Evolutionary conservation across 257 asterid genomes (phyloP).

Genomic region (Ocimum tenuiflorum): DNA sequence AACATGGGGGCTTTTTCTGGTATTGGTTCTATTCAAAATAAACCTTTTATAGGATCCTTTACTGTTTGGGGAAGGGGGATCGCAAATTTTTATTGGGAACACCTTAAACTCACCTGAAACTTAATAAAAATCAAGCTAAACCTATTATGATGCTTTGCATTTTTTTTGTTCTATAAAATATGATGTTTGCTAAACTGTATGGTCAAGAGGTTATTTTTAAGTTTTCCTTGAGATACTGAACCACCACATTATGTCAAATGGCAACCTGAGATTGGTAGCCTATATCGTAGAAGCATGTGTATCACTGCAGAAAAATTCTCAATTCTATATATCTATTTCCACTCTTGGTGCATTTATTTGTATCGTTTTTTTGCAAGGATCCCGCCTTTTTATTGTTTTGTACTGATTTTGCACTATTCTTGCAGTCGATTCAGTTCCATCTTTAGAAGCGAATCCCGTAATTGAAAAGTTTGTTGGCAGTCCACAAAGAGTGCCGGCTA

Average conservation of each 20-base stretch:
- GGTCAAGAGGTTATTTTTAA: neutral
- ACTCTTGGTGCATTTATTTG: neutral
- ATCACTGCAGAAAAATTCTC: neutral
- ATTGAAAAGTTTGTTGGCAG: conserved; percentile 48
- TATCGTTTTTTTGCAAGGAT: neutral
- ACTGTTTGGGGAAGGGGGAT: neutral
- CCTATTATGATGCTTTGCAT: neutral
- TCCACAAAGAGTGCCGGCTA: conserved; percentile 58
- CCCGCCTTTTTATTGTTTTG: neutral
- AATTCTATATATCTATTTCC: neutral
- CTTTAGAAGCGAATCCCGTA: conserved; percentile 51
- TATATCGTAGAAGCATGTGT: neutral
- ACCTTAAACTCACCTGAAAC: neutral
- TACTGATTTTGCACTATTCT: conserved; percentile 18
- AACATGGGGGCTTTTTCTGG: no score
- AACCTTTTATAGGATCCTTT: no score
- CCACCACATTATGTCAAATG: neutral
- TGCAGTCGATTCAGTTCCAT: conserved; percentile 57
- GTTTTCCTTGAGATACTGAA: neutral
- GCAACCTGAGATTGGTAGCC: neutral
- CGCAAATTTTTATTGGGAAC: neutral
- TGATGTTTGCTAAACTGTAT: neutral
- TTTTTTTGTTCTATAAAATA: neutral
- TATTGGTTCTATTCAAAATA: no score
- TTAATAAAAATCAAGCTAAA: neutral